Base-by-base conservation (phyloP, 805 yeast genomes). In the Cyberlindnera mississippiensis region DNA sequence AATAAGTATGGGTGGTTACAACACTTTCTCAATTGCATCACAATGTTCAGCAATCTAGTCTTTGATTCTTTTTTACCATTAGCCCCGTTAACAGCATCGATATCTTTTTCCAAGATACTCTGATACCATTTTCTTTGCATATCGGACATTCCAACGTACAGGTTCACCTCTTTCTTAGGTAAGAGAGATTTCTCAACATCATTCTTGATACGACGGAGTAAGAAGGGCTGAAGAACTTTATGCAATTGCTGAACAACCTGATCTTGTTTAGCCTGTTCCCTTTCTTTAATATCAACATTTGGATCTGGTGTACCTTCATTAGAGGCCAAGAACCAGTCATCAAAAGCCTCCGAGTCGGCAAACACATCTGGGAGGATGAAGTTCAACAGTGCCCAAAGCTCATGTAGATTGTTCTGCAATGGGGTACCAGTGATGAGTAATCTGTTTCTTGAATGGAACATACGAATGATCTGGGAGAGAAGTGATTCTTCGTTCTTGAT, bases 31-130 rank as follows among this genome's bases (percentile, higher is more conserved):
- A 85, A 68, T 60, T 85, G 95, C 95, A 85, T 85, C 36, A 84
- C 91, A 51, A 85, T 85, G 59, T 85, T 85, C 36, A 85, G 64
- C 44, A 85, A 67, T 55, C 93, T 68, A 2, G 95, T 85, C 57
- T 85, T 84, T 12, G 84, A 74, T 59, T 85, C 95, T 44, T 78
- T 73, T 50, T 78, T 82, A 30, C 88, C 88, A 53, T 72, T 79
- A 6, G 84, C 80, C n/a, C 89, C 91, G 60, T 85, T 85, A 10
- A 85, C 90, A 0, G 93, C 93, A 65, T 85, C 91, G 28, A 85
- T 75, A 59, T 85, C 93, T 56, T 83, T 83, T 57, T 84, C 93
- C 49, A 85, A 62, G 41, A 85, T 73, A 57, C 80, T 80, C 56
- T 81, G 82, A 59, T 85, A 85, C 88, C 91, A 82, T 51, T 69